Evolutionary conservation across 169 alveolate species (phyloP), one percentile per base, ranked within the genome.

Genomic region (Eimeria falciformis): DNA sequence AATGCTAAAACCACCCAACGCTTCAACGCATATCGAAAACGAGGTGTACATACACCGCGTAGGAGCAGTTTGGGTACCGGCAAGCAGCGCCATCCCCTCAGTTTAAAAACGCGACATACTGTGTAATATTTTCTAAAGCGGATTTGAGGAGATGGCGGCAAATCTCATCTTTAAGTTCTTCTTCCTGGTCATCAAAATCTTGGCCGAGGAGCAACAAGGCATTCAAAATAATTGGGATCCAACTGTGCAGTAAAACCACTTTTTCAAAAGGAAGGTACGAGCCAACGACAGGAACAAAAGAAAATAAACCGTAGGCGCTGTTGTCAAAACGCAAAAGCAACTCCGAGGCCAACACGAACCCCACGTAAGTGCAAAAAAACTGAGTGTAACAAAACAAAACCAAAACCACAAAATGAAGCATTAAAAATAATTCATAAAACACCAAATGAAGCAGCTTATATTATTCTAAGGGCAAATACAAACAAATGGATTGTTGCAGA

Each of bases 281-380:
- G 5, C 88, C 88, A 3, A 79, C 71, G 33, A 50, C 12, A 14
- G 88, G 88, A 21, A 79, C n/a, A 47, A 79, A 79, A 6, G 88
- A 50, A 33, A 79, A 56, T n/a, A 50, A 9, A 23, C 56, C 73
- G 71, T 14, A 25, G 17, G 73, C 71, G 29, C 71, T n/a, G 62
- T n/a, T 71, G 79, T 58, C 91, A 71, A 83, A 83, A 11, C 91
- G 79, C 82, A 83, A 46, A 45, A 53, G 68, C 62, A 83, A 25
- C 50, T 83, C 91, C 23, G 68, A 55, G 37, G 79, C 9, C 23
- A 83, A 83, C 14, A 5, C 68, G 71, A 25, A 14, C 58, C 55
- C 46, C 33, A 62, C 33, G 68, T 62, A 83, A n/a, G 69, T 11
- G 23, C 37, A 17, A 50, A 62, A 83, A 7, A 83, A 27, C 91